Evolutionary conservation across 2,329 filamentous ascomycete genomes (phyloP).

Genomic region (Calonectria honghensis): DNA sequence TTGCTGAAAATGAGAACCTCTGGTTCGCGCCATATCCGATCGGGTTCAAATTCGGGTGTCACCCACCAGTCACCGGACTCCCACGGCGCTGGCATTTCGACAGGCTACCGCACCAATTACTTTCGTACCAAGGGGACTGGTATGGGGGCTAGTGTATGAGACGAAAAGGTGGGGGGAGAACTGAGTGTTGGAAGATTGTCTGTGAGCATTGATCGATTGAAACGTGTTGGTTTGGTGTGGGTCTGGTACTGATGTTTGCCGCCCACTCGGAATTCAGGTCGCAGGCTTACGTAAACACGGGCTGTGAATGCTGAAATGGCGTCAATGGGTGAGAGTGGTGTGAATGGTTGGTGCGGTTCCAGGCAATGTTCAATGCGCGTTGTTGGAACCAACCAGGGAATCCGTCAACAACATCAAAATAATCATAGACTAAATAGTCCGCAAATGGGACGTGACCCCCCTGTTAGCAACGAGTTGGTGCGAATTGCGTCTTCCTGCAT

Average conservation of each 20-base stretch:
- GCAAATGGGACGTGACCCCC: too few relatives aligned
- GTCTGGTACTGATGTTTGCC: background rate
- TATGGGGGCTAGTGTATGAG: too few relatives aligned
- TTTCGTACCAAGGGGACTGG: background rate
- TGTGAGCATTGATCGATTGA: background rate
- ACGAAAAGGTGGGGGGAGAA: background rate
- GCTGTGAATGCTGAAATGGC: background rate
- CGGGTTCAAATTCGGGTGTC: background rate
- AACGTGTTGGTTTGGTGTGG: background rate
- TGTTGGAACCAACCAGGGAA: too few relatives aligned
- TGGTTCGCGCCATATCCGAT: background rate
- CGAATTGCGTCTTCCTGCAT: too few relatives aligned
- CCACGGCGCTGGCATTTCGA: background rate
- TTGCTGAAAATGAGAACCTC: conserved; percentile 1
- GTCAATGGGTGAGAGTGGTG: too few relatives aligned
- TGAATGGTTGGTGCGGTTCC: too few relatives aligned
- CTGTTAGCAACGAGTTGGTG: too few relatives aligned
- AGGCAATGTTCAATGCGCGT: too few relatives aligned
- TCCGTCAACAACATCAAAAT: too few relatives aligned
- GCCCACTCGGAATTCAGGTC: background rate
- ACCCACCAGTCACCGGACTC: background rate
- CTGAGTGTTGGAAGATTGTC: background rate
- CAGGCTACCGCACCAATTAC: accelerated
- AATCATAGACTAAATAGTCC: too few relatives aligned
- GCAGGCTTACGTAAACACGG: background rate